Conservation (phyloP, 202 grass and related monocot genomes). For the Setaria viridis region DNA sequence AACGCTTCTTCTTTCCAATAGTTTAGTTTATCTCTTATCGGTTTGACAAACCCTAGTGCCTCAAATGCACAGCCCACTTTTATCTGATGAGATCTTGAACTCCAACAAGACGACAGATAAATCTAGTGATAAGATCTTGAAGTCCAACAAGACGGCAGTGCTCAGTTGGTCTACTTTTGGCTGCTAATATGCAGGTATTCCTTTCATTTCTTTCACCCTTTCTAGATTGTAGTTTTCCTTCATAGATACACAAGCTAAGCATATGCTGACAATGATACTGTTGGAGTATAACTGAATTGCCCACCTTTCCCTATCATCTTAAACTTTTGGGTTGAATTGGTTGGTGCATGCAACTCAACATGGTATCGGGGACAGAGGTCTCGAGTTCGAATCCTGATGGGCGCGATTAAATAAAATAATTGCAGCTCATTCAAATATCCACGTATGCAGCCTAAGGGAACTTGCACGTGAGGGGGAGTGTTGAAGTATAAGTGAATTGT, state of each 20-base stretch:
- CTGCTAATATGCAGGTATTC: not conserved
- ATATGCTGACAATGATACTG: not conserved
- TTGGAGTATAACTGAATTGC: no score
- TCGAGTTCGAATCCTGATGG: no score
- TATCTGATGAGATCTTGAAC: no score
- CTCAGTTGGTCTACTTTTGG: not conserved
- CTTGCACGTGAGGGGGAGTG: no score
- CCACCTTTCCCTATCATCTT: no score
- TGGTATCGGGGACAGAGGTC: no score
- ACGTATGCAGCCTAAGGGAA: no score
- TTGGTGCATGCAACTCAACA: no score
- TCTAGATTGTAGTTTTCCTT: not conserved
- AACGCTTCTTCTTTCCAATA: not conserved
- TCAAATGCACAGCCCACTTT: conserved; percentile 15
- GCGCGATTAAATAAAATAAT: no score
- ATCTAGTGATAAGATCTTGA: conserved; percentile 4
- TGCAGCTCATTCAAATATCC: no score
- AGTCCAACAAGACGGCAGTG: not conserved
- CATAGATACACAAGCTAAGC: not conserved
- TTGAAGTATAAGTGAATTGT: no score
- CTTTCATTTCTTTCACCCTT: not conserved
- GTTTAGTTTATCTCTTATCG: conserved; percentile 23
- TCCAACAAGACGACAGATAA: not conserved
- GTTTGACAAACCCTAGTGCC: conserved; percentile 10
- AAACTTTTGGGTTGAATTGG: no score